Base-by-base conservation (phyloP, 1,139 yeast genomes). In the Nadsonia commutata region DNA sequence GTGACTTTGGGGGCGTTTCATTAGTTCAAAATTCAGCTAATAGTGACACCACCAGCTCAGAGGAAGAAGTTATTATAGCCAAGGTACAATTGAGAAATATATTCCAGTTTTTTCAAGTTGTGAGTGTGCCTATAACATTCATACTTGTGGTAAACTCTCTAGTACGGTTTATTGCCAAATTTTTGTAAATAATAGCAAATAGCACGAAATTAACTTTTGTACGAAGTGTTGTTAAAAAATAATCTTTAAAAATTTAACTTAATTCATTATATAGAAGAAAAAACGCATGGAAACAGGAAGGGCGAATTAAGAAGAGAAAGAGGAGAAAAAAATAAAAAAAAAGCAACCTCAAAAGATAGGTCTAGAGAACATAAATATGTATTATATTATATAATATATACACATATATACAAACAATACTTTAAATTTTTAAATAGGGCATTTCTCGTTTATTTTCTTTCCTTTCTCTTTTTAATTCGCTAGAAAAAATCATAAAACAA, bases 1-100 rank as follows among this genome's bases (percentile, higher is more conserved):
- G 94, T 2, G 56, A 64, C 2, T 80, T 83, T 51, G 62, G 58
- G 2, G 59, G 16, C 33, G 4, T n/a, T n/a, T n/a, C n/a, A n/a
- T n/a, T n/a, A n/a, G n/a, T n/a, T n/a, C n/a, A n/a, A n/a, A n/a
- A n/a, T n/a, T n/a, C n/a, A n/a, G n/a, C n/a, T n/a, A n/a, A n/a
- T n/a, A n/a, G n/a, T n/a, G n/a, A n/a, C n/a, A n/a, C n/a, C 52
- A 52, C 39, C 37, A 21, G 27, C 22, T 16, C 20, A 22, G 19
- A 17, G 36, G 18, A 43, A 20, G 36, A 40, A 36, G 46, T 52
- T 3, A 7, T 52, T 36, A 44, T 41, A 3, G 50, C 45, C 13
- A 48, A 50, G 3, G 52, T 64, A 13, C 51, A 49, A 37, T 55
- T 59, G n/a, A 46, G 50, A 5, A 48, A 51, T 18, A 40, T 45